Conservation (phyloP, 2,329 filamentous ascomycete genomes). For the Aspergillus pseudoterreus region DNA sequence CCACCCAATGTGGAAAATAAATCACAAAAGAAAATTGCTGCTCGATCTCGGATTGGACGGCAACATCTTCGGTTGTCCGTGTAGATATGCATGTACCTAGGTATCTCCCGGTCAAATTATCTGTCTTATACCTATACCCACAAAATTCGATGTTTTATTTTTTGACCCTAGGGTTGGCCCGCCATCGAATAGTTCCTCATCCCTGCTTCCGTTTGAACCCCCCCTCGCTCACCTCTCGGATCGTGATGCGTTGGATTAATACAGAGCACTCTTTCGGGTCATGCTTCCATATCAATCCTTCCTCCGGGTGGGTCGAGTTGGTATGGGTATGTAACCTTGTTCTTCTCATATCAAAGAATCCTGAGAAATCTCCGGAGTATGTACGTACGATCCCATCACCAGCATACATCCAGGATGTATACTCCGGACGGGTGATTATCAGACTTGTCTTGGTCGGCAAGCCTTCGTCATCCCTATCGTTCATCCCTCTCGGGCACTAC, state of each 20-base stretch:
- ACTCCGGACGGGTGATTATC: background rate
- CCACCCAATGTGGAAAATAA: background rate
- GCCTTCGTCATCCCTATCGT: conserved; percentile 8
- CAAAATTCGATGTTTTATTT: background rate
- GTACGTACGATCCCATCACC: background rate
- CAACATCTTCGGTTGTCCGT: background rate
- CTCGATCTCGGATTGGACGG: background rate
- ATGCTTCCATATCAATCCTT: conserved; percentile 4
- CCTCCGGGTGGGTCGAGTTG: conserved; percentile 11
- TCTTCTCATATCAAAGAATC: background rate
- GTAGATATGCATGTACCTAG: background rate
- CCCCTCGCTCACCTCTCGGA: background rate
- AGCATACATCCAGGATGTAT: background rate
- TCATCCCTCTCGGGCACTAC: conserved; percentile 17
- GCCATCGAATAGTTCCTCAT: background rate
- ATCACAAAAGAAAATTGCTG: background rate
- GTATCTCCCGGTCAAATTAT: background rate
- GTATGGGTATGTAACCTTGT: conserved; percentile 19
- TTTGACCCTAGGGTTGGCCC: too few relatives aligned
- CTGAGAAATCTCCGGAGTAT: background rate
- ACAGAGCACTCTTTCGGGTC: background rate
- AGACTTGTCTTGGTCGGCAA: conserved; percentile 1
- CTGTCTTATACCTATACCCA: background rate
- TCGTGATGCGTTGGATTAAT: background rate
- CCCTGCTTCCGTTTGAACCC: background rate